Evolutionary conservation across 2,329 filamentous ascomycete species (phyloP), one percentile per base, ranked within the genome.

Genomic region (Hortaea sp.): DNA sequence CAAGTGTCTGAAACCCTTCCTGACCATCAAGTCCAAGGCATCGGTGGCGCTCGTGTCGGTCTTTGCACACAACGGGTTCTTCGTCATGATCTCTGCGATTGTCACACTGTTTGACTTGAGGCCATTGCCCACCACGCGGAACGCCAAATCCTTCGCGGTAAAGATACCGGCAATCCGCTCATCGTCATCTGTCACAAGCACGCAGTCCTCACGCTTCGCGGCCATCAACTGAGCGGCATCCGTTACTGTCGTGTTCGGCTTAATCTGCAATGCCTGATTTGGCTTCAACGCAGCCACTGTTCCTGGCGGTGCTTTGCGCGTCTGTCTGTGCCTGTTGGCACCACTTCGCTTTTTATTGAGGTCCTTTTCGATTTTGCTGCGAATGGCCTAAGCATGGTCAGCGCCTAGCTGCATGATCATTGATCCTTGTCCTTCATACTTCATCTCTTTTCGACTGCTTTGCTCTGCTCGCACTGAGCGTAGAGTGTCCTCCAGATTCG

Each of bases 61-160:
- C 65, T 92, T 82, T 45, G 92, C 92, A 66, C 92, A 98, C 11
- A 98, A 79, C 7, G 92, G 92, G 71, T 98, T 98, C 76, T 97
- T 95, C 64, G 92, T 98, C 92, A 98, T 98, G 67, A 98, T 98
- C 64, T 97, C 89, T 56, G 88, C 85, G 64, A 98, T 95, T 20
- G 88, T 94, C 58, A 97, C 81, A 63, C 83, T 87, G 65, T 80
- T 84, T 30, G 92, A 85, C 72, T 95, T 94, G 61, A 89, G 77
- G 29, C 92, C 92, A 46, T 82, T 81, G 46, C 90, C 92, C 28
- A 98, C 90, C 7, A 98, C 92, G 48, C 92, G 82, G 74, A 97
- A 98, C 12, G 92, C 92, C 63, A 98, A 75, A 73, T 98, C 92
- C 74, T 98, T 98, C 56, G 92, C 92, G 0, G 92, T 98, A 67